These are phyloP conservation scores for Candida alai DNA, from an alignment of 805 yeast species.

Conservation along the genomic window DNA sequence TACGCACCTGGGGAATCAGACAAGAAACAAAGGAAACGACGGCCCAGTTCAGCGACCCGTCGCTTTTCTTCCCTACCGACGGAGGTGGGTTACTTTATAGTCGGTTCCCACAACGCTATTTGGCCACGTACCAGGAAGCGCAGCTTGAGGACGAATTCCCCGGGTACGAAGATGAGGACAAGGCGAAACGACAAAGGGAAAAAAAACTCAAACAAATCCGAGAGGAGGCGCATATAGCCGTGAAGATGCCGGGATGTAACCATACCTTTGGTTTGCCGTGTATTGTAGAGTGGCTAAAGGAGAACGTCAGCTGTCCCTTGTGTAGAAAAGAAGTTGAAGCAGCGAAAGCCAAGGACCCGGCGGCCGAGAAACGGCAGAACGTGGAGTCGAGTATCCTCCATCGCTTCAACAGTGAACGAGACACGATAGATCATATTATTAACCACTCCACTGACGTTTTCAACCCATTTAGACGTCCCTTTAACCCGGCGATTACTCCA, in stretches of 20 bases:
- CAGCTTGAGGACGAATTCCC: constrained; percentile 25
- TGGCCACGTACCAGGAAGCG: constrained; percentile 16
- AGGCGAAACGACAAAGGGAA: constrained; percentile 11
- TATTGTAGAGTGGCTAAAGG: constrained; percentile 39
- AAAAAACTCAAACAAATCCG: constrained; percentile 10
- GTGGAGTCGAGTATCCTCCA: constrained; percentile 12
- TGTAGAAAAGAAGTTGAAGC: constrained; percentile 38
- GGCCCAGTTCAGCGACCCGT: constrained; percentile 26
- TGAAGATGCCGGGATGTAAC: constrained; percentile 39
- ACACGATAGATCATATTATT: constrained; percentile 20
- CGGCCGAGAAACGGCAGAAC: constrained; percentile 7
- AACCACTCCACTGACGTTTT: constrained; percentile 34
- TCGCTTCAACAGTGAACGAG: constrained; percentile 17
- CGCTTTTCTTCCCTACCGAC: constrained; percentile 30
- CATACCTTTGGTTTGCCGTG: constrained; percentile 41
- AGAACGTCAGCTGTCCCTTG: constrained; percentile 38
- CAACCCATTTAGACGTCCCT: constrained; percentile 33
- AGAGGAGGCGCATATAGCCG: constrained; percentile 28
- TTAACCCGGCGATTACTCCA: constrained; percentile 33
- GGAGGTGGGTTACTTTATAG: constrained; percentile 20
- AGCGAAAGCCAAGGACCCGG: constrained; percentile 18
- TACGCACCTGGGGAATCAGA: no score
- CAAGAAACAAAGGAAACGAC: constrained; percentile 6
- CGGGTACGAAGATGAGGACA: constrained; percentile 19
- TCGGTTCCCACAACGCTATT: constrained; percentile 25